phyloP scores from a whole-genome alignment of 768 basidiomycete genomes.

The Mycena capillaripes region DNA sequence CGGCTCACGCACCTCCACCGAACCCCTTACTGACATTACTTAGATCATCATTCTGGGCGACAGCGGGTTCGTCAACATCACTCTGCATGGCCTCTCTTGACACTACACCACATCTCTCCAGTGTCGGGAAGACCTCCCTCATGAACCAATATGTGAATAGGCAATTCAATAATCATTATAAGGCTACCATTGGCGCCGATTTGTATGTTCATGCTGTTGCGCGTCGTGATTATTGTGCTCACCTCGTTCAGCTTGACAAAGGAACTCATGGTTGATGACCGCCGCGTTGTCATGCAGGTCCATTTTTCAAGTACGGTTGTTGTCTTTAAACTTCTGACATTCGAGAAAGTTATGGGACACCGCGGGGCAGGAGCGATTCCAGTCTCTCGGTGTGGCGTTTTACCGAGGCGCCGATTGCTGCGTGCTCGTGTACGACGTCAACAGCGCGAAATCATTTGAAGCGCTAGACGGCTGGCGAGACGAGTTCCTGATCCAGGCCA shows the following conservation, averaged over 20 bases:
- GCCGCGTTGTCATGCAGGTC: conserved; percentile 99
- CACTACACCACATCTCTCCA: conserved; percentile 48
- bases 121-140: conserved; percentile 98
- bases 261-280: conserved; percentile 98
- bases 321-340: conserved; percentile 4
- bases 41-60: conserved; percentile 99
- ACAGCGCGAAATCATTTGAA: conserved; percentile 98
- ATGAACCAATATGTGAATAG: conserved; percentile 99
- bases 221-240: conserved; percentile 37
- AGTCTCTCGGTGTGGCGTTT: conserved; percentile 98
- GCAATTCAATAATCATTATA: conserved; percentile 99
- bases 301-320: conserved; percentile 38
- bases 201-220: conserved; percentile 71
- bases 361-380: conserved; percentile 99
- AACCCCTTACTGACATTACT: conserved; percentile 9
- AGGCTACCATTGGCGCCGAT: conserved; percentile 98
- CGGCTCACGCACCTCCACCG: not conserved
- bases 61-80: conserved; percentile 85
- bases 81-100: conserved; percentile 30
- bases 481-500: conserved; percentile 98
- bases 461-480: conserved; percentile 99
- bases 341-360: conserved; percentile 93
- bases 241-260: conserved; percentile 82
- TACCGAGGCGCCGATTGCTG: conserved; percentile 99
- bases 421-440: conserved; percentile 99